Evolutionary conservation across 495 filamentous ascomycete species (phyloP).

Genomic region (Aspergillus baeticus): DNA sequence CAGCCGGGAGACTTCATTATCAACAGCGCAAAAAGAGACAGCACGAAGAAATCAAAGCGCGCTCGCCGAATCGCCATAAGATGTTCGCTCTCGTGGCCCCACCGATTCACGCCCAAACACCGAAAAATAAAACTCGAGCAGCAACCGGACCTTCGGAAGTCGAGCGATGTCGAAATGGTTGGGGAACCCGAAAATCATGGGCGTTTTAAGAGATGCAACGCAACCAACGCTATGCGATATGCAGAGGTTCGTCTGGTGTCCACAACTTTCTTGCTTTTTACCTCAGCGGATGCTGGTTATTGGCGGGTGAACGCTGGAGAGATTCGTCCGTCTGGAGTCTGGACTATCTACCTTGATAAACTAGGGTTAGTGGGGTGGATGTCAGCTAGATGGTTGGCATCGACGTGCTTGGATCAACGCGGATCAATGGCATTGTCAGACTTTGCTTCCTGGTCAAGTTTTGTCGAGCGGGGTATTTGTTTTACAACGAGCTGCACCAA

Average conservation of each 20-base stretch:
- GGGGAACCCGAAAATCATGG: not conserved
- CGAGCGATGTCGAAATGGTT: not conserved
- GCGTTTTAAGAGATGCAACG: constrained; percentile 6
- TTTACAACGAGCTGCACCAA: constrained; percentile 2
- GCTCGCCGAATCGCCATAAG: constrained; percentile 15
- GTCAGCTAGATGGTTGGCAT: constrained; percentile 11
- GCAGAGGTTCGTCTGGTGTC: constrained; percentile 11
- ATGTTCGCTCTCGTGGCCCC: constrained; percentile 13
- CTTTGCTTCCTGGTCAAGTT: constrained; percentile 2
- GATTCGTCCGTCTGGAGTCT: constrained; percentile 12
- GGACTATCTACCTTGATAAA: constrained; percentile 12
- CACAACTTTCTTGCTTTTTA: constrained; percentile 12
- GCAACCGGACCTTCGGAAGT: constrained; percentile 12
- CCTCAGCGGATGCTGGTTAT: constrained; percentile 6
- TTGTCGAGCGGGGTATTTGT: constrained; percentile 11
- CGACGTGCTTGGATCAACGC: constrained; percentile 10
- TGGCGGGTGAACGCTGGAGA: constrained; percentile 6
- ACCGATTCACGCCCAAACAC: constrained; percentile 8
- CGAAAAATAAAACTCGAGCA: constrained; percentile 1
- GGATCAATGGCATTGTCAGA: constrained; percentile 10
- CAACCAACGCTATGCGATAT: constrained; percentile 10
- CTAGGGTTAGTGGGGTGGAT: constrained; percentile 12
- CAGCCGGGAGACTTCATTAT: constrained; percentile 12
- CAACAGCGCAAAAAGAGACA: constrained; percentile 11
- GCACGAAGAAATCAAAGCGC: constrained; percentile 14